Evolutionary conservation across 306 rosid genomes (phyloP).

Genomic region (Quercus alba): DNA sequence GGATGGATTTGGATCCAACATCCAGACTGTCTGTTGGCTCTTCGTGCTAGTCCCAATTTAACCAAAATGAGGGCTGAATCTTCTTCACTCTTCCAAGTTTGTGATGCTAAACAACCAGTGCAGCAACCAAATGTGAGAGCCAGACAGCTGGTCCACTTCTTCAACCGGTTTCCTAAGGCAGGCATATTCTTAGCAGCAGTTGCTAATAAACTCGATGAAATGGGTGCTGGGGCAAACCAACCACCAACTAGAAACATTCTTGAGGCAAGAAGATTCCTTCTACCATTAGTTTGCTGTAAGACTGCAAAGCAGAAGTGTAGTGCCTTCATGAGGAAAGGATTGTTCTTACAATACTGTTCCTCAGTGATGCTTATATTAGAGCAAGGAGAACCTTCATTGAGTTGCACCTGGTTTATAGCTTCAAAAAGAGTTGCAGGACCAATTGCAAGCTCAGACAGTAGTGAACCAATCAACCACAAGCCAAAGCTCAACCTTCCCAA

Average conservation of each 20-base stretch:
- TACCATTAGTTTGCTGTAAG: constrained; percentile 47
- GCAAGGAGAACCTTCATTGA: constrained; percentile 46
- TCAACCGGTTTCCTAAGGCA: constrained; percentile 33
- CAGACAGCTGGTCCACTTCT: constrained; percentile 50
- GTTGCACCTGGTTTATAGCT: constrained; percentile 53
- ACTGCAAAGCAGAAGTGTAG: constrained; percentile 49
- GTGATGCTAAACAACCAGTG: constrained; percentile 51
- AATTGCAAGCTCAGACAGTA: constrained; percentile 65
- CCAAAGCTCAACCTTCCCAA: constrained; percentile 74
- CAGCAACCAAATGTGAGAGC: constrained; percentile 34
- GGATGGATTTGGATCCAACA: constrained; percentile 82
- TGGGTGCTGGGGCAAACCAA: constrained; percentile 75
- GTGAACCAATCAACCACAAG: constrained; percentile 64
- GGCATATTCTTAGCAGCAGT: constrained; percentile 62
- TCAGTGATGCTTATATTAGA: constrained; percentile 48
- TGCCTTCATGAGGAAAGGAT: constrained; percentile 71
- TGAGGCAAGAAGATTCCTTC: constrained; percentile 48
- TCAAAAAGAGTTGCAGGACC: constrained; percentile 62
- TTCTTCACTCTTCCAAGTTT: constrained; percentile 68
- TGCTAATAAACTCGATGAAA: constrained; percentile 45
- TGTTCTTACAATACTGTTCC: constrained; percentile 69
- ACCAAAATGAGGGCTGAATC: constrained; percentile 68
- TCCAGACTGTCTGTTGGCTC: constrained; percentile 45
- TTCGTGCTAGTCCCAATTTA: constrained; percentile 64
- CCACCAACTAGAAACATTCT: constrained; percentile 75